Evolutionary conservation across 345 rosid species (phyloP), one percentile per base, ranked within the genome.

Genomic region (Euclidium syriacum): DNA sequence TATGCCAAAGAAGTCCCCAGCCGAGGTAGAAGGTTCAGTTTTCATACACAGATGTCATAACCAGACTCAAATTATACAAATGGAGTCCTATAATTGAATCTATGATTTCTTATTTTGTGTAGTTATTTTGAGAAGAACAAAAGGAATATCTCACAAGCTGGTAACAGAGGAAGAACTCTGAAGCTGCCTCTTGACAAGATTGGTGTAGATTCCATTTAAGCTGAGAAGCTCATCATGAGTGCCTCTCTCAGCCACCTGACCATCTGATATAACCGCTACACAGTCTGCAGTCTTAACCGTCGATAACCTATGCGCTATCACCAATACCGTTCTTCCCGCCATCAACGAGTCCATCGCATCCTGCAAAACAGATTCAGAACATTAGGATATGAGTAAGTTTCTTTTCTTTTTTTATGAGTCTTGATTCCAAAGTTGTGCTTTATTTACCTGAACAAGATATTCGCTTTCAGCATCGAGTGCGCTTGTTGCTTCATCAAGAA

Each of bases 331-430:
- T 79, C 98, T 85, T 23, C 96, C 94, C 46, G 58, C 81, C 98
- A 89, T 92, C 41, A 92, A 74, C 38, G 96, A 87, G 58, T 92
- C 98, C 96, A 92, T 87, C 0, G 98, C 98, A 70, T 92, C 98
- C 98, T 92, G 15, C 62, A 72, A 27, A 39, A 32, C 33, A 49
- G 19, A 22, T 15, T 44, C 16, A 68, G 3, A 29, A 35, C 19
- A 44, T 35, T 16, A 17, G 16, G 41, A 19, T 10, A 16, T 4
- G n/a, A 12, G 1, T 25, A 61, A n/a, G 14, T 17, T 44, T 10
- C 1, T 7, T 10, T 38, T 14, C 4, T 1, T 14, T 43, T 39
- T 41, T 25, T 51, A 3, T 34, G 12, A 55, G 18, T 7, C 43
- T 43, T 25, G 6, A 14, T 62, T 19, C n/a, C 19, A 47, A 5